Conservation (phyloP, 1,284 basidiomycete species). For the Malassezia sp. region DNA sequence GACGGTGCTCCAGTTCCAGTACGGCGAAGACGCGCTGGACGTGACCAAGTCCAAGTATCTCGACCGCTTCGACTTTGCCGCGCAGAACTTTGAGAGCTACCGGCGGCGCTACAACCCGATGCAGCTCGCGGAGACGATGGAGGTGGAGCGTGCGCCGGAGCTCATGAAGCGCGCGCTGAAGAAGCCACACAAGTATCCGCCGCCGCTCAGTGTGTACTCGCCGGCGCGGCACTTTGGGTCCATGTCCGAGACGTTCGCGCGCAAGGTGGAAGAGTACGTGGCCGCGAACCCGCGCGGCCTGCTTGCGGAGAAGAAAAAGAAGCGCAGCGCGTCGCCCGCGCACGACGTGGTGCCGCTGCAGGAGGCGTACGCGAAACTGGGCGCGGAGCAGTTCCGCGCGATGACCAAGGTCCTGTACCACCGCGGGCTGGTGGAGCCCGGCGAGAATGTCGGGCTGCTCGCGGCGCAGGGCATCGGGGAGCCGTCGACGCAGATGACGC, state of each 20-base stretch:
- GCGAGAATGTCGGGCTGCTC: slow-evolving; percentile 89
- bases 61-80: slow-evolving; percentile 83
- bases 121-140: slow-evolving; percentile 56
- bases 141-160: slow-evolving; percentile 57
- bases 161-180: slow-evolving; percentile 90
- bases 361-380: slow-evolving; percentile 19
- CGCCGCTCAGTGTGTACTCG: slow-evolving; percentile 64
- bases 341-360: slow-evolving; percentile 38
- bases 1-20: slow-evolving; percentile 88
- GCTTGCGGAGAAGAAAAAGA: slow-evolving; percentile 54
- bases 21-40: slow-evolving; percentile 92
- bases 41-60: slow-evolving; percentile 63
- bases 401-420: slow-evolving; percentile 45
- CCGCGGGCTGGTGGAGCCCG: slow-evolving; percentile 69
- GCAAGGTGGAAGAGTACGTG: slow-evolving; percentile 68
- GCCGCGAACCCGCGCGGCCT: slow-evolving; percentile 66
- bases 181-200: slow-evolving; percentile 62
- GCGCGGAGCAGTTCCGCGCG: slow-evolving; percentile 35
- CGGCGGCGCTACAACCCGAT: slow-evolving; percentile 59
- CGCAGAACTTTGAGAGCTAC: slow-evolving; percentile 72
- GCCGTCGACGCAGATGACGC: slow-evolving; percentile 98
- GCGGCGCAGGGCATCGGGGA: slow-evolving; percentile 99
- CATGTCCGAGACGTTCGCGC: slow-evolving; percentile 84
- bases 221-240: slow-evolving; percentile 74
- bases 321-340: too few species aligned